Conservation (phyloP, 78 protist species). For the Planoprotostelium fungivorum region DNA sequence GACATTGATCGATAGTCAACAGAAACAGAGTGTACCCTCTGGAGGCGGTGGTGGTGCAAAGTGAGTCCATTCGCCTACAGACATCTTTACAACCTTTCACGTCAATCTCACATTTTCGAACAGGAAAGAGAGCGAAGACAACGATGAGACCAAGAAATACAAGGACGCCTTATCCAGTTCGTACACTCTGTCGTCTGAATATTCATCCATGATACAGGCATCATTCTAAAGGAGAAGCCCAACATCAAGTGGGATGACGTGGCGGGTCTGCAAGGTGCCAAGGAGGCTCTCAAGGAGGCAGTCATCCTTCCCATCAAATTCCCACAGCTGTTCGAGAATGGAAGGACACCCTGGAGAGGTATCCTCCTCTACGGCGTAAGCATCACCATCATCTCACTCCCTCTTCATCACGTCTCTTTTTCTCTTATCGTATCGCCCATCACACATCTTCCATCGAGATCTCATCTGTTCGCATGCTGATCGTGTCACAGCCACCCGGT, state of each 20-base stretch:
- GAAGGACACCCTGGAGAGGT: slow-evolving; percentile 97
- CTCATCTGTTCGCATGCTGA: no score
- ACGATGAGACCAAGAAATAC: slow-evolving; percentile 62
- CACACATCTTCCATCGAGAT: neutral
- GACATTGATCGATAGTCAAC: slow-evolving; percentile 25
- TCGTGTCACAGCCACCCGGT: slow-evolving; percentile 94
- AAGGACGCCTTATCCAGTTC: slow-evolving; percentile 20
- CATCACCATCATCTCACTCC: neutral
- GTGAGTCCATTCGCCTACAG: neutral
- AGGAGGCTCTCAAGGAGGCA: slow-evolving; percentile 94
- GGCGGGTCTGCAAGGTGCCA: slow-evolving; percentile 96
- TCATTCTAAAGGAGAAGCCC: slow-evolving; percentile 90
- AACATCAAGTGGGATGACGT: slow-evolving; percentile 95
- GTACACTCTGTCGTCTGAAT: neutral
- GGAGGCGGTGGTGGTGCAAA: slow-evolving; percentile 9
- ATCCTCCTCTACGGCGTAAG: slow-evolving; percentile 95
- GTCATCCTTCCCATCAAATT: slow-evolving; percentile 94
- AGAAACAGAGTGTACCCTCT: slow-evolving; percentile 39
- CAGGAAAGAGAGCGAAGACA: slow-evolving; percentile 45
- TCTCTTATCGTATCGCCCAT: neutral
- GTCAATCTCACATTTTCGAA: no score
- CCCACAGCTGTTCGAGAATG: slow-evolving; percentile 95
- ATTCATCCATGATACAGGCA: neutral
- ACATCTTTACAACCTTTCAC: neutral
- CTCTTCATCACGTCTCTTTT: no score